Evolutionary conservation across 2,329 filamentous ascomycete species (phyloP), one percentile per base, ranked within the genome.

Genomic region (Colletotrichum noveboracense): DNA sequence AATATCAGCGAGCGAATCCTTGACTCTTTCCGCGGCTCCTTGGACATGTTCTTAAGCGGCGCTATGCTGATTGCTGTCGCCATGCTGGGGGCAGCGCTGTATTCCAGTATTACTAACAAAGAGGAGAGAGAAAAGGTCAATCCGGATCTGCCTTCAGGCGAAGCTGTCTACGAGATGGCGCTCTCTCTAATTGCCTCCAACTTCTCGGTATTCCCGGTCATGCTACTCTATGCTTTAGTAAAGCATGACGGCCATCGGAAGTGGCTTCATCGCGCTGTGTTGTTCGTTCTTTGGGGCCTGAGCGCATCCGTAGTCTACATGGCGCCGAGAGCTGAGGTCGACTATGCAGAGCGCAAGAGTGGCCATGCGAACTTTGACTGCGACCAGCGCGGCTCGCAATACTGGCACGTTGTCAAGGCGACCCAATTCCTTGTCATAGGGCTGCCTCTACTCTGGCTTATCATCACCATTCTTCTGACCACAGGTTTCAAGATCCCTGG

Each of bases 1-100:
- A 61, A 32, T 5, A 18, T 69, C 18, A 48, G 70, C 13, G 65
- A 32, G 8, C 58, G 74, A 1, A 38, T 76, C 18, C 34, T 76
- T 14, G 75, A 77, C 32, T 69, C 75, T 13, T 77, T 77, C 64
- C 75, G 75, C 26, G 75, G 75, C 24, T 77, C 75, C 5, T 26
- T 77, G 10, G 67, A 77, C 64, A 74, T 75, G 68, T 77, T 77
- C 7, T 36, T 77, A 16, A 68, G 71, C 16, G 67, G 67, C 2
- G 68, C 75, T 24, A 77, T 74, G 68, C 32, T 77, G 28, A 75
- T 77, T 26, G 60, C 75, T 7, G 64, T 76, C n/a, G 66, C 75
- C 26, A 77, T 77, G 75, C 55, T 77, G 6, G 75, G 66, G 9
- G 75, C 75, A 2, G 75, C 75, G 2, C 62, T 77, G 5, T 77